Percentiles rank a stretch among this genome's conserved stretches.
These are phyloP conservation scores for Colletotrichum phormii DNA, from an alignment of 2,329 filamentous ascomycete genomes.

Conservation along the genomic window DNA sequence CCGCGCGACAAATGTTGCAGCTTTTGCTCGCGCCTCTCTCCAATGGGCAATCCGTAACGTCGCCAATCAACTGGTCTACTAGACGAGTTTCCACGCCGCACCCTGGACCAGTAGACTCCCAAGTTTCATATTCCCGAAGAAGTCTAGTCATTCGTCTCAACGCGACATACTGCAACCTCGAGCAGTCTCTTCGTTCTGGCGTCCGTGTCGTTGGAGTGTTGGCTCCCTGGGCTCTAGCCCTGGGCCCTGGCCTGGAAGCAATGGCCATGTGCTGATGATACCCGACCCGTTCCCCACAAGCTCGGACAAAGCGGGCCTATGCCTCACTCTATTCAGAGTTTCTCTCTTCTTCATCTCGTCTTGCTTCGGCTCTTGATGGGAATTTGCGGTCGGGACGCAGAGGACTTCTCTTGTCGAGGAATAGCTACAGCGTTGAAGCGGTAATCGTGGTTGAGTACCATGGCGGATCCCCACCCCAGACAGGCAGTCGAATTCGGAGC, in stretches of 20 bases:
- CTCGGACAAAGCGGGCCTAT: not conserved
- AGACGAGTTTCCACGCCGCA: not conserved
- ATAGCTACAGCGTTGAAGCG: not conserved
- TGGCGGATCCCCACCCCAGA: not conserved
- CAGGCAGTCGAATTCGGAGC: not conserved
- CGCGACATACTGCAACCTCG: not conserved
- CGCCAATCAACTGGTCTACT: conserved; percentile 12
- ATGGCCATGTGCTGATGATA: conserved; percentile 17
- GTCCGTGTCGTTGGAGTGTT: conserved; percentile 11
- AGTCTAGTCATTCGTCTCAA: not conserved
- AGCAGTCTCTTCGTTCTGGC: not conserved
- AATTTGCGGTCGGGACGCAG: not conserved
- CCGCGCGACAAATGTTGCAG: not conserved
- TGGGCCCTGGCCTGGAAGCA: conserved; percentile 18
- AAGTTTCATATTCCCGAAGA: not conserved
- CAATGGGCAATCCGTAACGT: not conserved
- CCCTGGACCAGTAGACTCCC: not conserved
- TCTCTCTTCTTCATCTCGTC: not conserved
- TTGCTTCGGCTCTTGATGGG: not conserved
- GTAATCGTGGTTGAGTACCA: not conserved
- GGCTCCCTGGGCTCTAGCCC: not conserved
- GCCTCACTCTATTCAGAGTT: not conserved
- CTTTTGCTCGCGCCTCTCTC: conserved; percentile 1
- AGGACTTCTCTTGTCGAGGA: not conserved
- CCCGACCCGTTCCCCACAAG: conserved; percentile 1